These are phyloP conservation scores for Lanmaoa pseudosensibilis DNA, from an alignment of 768 basidiomycete genomes.

Conservation along the genomic window DNA sequence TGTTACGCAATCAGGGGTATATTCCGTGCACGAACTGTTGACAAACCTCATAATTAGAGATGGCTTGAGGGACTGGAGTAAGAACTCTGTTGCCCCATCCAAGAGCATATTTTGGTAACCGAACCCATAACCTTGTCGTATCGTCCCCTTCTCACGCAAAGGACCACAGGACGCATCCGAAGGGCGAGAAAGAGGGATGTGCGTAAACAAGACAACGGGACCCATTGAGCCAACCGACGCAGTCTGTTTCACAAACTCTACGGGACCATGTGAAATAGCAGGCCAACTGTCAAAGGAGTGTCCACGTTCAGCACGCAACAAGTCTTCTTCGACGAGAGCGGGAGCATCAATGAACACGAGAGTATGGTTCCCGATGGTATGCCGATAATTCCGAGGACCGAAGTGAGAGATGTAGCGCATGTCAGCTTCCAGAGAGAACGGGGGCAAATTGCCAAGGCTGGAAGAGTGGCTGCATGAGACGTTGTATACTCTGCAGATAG, in stretches of 20 bases:
- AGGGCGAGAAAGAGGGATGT: conserved; percentile 85
- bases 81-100: conserved; percentile 59
- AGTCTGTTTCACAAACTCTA: conserved; percentile 53
- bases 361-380: conserved; percentile 69
- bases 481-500: neutral
- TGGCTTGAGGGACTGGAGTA: conserved; percentile 67
- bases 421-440: conserved; percentile 44
- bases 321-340: conserved; percentile 72
- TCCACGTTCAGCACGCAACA: conserved; percentile 44
- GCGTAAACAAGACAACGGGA: conserved; percentile 74
- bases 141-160: conserved; percentile 68
- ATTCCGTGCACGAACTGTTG: neutral
- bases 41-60: conserved; percentile 71
- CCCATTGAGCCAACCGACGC: conserved; percentile 28
- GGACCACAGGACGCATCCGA: conserved; percentile 73
- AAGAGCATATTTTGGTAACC: conserved; percentile 88
- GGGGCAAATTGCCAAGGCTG: conserved; percentile 30
- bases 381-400: conserved; percentile 65
- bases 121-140: conserved; percentile 70
- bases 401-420: conserved; percentile 73
- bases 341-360: conserved; percentile 74
- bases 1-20: conserved; percentile 30
- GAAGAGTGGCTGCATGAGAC: conserved; percentile 1
- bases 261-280: conserved; percentile 46
- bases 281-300: conserved; percentile 48